phyloP scores from a whole-genome alignment of 2,329 filamentous ascomycete genomes.

The Rhynchosporium secalis region DNA sequence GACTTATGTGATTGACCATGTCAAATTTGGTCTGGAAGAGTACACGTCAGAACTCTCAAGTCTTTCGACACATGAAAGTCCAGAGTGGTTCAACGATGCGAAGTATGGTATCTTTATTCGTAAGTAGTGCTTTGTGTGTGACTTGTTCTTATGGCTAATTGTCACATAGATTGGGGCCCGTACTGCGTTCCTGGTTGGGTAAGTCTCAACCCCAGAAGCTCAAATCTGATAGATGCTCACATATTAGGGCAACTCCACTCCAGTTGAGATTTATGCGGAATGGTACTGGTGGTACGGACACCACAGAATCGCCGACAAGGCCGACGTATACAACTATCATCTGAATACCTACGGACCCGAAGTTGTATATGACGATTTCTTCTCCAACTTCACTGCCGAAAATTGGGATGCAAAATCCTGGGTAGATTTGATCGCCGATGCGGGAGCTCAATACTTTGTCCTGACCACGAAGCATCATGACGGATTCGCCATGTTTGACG shows the following conservation, averaged over 20 bases:
- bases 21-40: constrained; percentile 42
- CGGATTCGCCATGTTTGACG: constrained; percentile 49
- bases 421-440: constrained; percentile 54
- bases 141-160: background rate
- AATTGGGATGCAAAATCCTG: constrained; percentile 52
- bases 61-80: constrained; percentile 46
- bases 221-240: background rate
- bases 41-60: constrained; percentile 42
- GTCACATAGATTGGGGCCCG: constrained; percentile 42
- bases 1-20: constrained; percentile 27
- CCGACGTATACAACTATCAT: constrained; percentile 50
- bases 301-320: constrained; percentile 45
- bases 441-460: constrained; percentile 51
- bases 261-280: constrained; percentile 44
- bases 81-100: constrained; percentile 54
- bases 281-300: constrained; percentile 53
- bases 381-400: constrained; percentile 53
- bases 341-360: constrained; percentile 52
- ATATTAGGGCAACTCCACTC: constrained; percentile 28
- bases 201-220: background rate
- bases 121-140: background rate
- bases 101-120: constrained; percentile 62
- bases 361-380: constrained; percentile 57
- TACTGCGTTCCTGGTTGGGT: constrained; percentile 58
- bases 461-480: constrained; percentile 51